phyloP scores from a whole-genome alignment of 495 filamentous ascomycete genomes.

The Thermothielavioides terrestris region DNA sequence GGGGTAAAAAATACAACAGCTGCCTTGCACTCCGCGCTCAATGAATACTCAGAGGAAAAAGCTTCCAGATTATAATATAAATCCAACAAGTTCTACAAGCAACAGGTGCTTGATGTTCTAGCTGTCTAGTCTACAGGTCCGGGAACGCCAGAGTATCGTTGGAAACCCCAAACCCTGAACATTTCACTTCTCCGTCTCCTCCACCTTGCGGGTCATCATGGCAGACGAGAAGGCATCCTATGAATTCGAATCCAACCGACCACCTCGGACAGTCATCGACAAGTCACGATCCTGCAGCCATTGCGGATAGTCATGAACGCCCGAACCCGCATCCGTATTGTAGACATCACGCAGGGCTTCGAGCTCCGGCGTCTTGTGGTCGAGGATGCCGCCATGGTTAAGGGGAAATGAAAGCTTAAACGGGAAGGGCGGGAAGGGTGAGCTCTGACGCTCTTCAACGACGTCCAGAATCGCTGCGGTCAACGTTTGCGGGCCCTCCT shows the following conservation, averaged over 20 bases:
- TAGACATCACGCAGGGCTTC: constrained; percentile 9
- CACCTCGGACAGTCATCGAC: not conserved
- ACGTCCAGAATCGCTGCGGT: not conserved
- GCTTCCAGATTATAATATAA: no score
- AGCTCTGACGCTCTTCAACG: not conserved
- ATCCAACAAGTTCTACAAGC: not conserved
- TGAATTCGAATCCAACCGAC: not conserved
- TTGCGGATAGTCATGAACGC: not conserved
- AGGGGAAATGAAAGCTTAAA: not conserved
- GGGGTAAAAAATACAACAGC: no score
- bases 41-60: no score
- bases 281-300: not conserved
- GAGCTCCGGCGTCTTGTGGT: constrained; percentile 2
- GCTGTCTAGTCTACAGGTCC: no score
- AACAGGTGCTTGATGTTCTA: no score
- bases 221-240: no score
- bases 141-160: no score
- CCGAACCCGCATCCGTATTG: constrained; percentile 11
- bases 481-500: constrained; percentile 14
- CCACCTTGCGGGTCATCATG: no score
- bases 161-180: not conserved
- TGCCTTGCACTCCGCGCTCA: no score
- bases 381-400: constrained; percentile 13
- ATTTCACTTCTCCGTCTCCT: no score
- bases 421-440: not conserved